phyloP scores from a whole-genome alignment of 306 rosid genomes.

The Trifolium subterraneum region DNA sequence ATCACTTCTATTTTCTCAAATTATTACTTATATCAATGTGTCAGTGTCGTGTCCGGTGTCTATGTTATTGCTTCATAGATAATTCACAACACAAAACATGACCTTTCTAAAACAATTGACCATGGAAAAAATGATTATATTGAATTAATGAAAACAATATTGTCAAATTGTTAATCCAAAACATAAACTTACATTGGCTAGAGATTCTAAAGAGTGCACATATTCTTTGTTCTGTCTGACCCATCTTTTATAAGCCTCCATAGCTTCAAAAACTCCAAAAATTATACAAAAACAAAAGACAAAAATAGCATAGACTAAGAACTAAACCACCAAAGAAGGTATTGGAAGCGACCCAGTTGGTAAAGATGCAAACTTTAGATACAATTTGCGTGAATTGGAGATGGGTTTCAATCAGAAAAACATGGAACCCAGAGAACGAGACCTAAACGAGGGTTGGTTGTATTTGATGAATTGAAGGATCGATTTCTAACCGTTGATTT shows the following conservation, averaged over 20 bases:
- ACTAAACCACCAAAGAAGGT: no score
- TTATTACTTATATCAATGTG: not conserved
- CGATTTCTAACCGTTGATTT: constrained; percentile 26
- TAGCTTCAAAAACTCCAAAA: constrained; percentile 47
- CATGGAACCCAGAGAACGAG: constrained; percentile 4
- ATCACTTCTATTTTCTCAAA: not conserved
- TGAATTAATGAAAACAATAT: not conserved
- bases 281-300: constrained; percentile 6
- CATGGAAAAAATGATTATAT: not conserved
- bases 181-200: constrained; percentile 77
- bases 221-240: constrained; percentile 86
- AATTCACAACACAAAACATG: constrained; percentile 8
- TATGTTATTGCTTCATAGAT: no score
- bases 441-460: not conserved
- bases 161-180: constrained; percentile 22
- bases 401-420: constrained; percentile 39
- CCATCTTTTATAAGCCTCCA: constrained; percentile 92
- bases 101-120: constrained; percentile 4
- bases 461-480: not conserved
- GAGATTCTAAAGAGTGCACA: constrained; percentile 83
- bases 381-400: constrained; percentile 25
- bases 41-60: not conserved
- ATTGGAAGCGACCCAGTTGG: constrained; percentile 27
- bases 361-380: constrained; percentile 11
- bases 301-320: not conserved